A percentile compares a stretch with the other conserved stretches of the same genome.
Evolutionary conservation across 345 rosid genomes (phyloP).

Genomic region (Nephelium lappaceum): DNA sequence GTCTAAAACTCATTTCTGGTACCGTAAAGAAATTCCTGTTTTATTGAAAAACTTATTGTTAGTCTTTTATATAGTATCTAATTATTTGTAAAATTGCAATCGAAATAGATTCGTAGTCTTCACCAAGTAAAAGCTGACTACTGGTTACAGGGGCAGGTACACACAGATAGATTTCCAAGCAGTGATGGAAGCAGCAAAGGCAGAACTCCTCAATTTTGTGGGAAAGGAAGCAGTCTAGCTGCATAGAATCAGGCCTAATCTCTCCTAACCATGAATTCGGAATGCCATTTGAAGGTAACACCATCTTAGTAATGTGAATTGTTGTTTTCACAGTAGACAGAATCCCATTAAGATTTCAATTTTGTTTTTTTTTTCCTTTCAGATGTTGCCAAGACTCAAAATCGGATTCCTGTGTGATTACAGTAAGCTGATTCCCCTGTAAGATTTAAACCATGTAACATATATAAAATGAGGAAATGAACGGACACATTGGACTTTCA

Average conservation of each 20-base stretch:
- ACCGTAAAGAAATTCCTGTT: constrained; percentile 16
- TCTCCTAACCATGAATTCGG: neutral
- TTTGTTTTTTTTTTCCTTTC: neutral
- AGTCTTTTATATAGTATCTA: neutral
- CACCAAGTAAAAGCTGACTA: constrained; percentile 4
- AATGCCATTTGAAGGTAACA: constrained; percentile 13
- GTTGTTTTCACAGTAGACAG: neutral
- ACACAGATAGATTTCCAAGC: constrained; percentile 60
- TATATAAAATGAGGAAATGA: neutral
- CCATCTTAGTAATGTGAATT: neutral
- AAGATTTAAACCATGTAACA: neutral
- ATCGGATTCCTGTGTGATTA: neutral
- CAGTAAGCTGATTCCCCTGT: constrained; percentile 18
- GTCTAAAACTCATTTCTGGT: constrained; percentile 97
- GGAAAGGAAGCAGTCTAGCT: constrained; percentile 44
- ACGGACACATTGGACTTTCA: neutral
- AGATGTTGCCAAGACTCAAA: neutral
- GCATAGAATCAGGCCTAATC: constrained; percentile 2
- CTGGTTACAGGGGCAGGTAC: constrained; percentile 76
- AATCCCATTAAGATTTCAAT: neutral
- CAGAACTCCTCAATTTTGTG: constrained; percentile 57
- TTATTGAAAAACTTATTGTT: neutral
- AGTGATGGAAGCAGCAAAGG: constrained; percentile 82
- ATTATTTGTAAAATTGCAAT: constrained; percentile 12
- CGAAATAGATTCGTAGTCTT: neutral